Conservation (phyloP, 306 rosid species). For the Corylus americana region DNA sequence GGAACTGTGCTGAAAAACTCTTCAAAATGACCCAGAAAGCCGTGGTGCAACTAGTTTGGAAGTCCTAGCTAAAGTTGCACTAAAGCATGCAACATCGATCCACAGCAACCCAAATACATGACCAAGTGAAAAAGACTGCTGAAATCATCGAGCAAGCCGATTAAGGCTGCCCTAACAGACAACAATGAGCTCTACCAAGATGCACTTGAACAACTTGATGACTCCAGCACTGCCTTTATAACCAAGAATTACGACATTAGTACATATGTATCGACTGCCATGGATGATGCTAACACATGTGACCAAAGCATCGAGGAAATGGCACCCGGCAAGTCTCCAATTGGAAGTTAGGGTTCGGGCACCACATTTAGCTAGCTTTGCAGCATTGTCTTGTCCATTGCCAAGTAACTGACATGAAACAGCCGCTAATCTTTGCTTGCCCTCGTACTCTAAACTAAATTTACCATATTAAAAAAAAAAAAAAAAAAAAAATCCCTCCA, state of each 20-base stretch:
- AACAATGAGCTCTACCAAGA: slow-evolving; percentile 1
- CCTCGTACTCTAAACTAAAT: too few relatives aligned
- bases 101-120: not conserved
- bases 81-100: not conserved
- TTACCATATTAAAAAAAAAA: not conserved
- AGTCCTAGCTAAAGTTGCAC: slow-evolving; percentile 10
- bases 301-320: slow-evolving; percentile 10
- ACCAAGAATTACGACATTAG: slow-evolving; percentile 6
- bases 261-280: slow-evolving; percentile 5
- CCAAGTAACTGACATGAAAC: not conserved
- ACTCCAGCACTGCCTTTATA: not conserved
- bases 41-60: not conserved
- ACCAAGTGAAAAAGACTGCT: not conserved
- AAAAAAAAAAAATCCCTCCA: too few relatives aligned
- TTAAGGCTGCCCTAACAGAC: not conserved
- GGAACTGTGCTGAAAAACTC: not conserved
- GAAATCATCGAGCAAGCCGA: too few relatives aligned
- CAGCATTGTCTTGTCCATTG: slow-evolving; percentile 21
- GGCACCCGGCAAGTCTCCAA: not conserved
- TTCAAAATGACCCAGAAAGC: not conserved
- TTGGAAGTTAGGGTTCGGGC: not conserved
- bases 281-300: slow-evolving; percentile 17
- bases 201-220: slow-evolving; percentile 1
- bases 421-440: too few relatives aligned
- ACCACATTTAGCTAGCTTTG: not conserved